Conservation (phyloP, 768 basidiomycete genomes). For the Mycena chlorophos region DNA sequence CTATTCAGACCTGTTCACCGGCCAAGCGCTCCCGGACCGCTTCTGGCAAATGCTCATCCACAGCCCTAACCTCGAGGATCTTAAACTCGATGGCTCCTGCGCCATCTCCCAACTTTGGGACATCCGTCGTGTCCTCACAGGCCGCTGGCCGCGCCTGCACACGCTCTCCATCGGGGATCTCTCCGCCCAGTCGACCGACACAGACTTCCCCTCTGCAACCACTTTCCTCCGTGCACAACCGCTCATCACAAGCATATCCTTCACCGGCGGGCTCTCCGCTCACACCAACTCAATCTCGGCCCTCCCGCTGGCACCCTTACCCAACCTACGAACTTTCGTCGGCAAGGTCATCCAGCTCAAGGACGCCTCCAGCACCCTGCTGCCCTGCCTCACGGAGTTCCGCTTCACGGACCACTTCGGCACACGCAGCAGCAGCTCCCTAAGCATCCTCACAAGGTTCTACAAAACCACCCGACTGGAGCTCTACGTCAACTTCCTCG, state of each 20-base stretch:
- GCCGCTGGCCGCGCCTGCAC: constrained; percentile 18
- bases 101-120: constrained; percentile 17
- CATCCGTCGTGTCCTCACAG: constrained; percentile 14
- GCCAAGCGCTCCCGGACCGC: constrained; percentile 17
- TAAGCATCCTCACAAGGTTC: constrained; percentile 13
- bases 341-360: constrained; percentile 23
- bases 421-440: constrained; percentile 22
- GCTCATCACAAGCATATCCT: constrained; percentile 7
- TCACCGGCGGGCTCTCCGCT: constrained; percentile 14
- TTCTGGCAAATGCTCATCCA: constrained; percentile 23
- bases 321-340: constrained; percentile 11
- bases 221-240: constrained; percentile 20
- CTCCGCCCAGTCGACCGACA: too few species aligned
- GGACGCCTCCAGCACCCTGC: constrained; percentile 2
- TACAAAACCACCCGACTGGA: constrained; percentile 13
- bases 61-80: constrained; percentile 10
- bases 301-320: constrained; percentile 14
- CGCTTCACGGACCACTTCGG: constrained; percentile 23
- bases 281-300: constrained; percentile 12
- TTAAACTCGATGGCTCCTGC: constrained; percentile 23
- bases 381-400: constrained; percentile 12
- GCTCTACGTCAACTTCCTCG: constrained; percentile 23
- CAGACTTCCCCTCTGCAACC: constrained; percentile 3
- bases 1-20: constrained; percentile 9
- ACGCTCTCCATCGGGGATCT: constrained; percentile 19